These are phyloP conservation scores for Camellia oleifera DNA, from an alignment of 179 eudicot genomes.

Conservation along the genomic window DNA sequence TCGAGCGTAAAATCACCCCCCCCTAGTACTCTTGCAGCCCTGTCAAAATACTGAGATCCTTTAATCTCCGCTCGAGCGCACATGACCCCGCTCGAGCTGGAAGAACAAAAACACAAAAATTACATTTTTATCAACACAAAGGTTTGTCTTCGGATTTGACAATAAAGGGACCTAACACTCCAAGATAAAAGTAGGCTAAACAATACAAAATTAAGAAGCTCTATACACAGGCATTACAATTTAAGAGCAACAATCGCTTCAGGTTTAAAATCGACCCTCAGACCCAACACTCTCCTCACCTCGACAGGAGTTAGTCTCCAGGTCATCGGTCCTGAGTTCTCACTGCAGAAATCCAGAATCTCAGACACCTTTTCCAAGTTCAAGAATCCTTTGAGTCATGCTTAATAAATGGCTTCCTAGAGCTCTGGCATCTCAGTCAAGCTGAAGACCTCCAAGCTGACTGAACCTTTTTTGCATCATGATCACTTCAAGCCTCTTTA, in stretches of 20 bases:
- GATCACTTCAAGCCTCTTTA: constrained; percentile 92
- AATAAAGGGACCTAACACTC: too few species aligned
- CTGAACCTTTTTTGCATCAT: constrained; percentile 98
- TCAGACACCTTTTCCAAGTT: constrained; percentile 93
- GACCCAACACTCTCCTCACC: constrained; percentile 86
- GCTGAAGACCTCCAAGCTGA: constrained; percentile 94
- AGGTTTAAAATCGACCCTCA: constrained; percentile 85
- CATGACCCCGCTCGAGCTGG: too few species aligned
- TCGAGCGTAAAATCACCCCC: too few species aligned
- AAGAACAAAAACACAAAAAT: too few species aligned
- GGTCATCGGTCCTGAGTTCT: constrained; percentile 97
- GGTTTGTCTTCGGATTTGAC: too few species aligned
- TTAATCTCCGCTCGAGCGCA: too few species aligned
- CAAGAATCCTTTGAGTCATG: constrained; percentile 91
- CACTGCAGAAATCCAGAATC: constrained; percentile 97
- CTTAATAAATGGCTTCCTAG: constrained; percentile 90
- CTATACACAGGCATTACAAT: constrained; percentile 31
- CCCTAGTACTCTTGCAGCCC: too few species aligned
- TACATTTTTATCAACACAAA: too few species aligned
- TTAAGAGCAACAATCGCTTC: constrained; percentile 90
- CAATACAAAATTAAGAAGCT: background rate
- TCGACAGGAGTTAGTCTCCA: constrained; percentile 95
- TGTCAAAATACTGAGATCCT: too few species aligned
- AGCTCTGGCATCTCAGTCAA: constrained; percentile 84
- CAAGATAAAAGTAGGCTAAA: background rate